phyloP scores from a whole-genome alignment of 345 rosid genomes.

The Trapa incisa region DNA sequence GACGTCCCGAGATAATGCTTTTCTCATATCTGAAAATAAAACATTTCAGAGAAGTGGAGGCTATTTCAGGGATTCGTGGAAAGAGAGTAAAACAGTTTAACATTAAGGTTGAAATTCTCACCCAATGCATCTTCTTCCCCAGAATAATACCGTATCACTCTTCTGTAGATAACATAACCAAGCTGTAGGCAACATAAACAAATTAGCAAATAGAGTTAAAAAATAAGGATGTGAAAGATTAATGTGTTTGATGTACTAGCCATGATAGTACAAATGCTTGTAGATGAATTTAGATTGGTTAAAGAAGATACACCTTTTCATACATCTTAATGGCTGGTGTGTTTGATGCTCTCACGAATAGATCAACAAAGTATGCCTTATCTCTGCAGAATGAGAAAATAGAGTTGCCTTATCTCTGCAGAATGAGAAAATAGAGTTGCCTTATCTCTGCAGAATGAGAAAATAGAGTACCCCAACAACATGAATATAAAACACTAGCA shows the following conservation, averaged over 20 bases:
- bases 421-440: conserved; percentile 18
- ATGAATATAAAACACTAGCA: not conserved
- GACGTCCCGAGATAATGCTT: conserved; percentile 74
- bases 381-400: conserved; percentile 38
- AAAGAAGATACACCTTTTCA: conserved; percentile 52
- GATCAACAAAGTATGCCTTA: conserved; percentile 88
- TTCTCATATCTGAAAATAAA: conserved; percentile 72
- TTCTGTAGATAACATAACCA: conserved; percentile 72
- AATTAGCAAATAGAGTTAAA: not conserved
- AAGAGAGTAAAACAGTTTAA: not conserved
- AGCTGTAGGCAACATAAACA: conserved; percentile 31
- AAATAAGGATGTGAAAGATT: not conserved
- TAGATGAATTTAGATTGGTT: not conserved
- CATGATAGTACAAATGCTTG: not conserved
- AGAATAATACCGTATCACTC: conserved; percentile 83
- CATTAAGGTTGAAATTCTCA: conserved; percentile 13
- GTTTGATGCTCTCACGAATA: conserved; percentile 92
- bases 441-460: conserved; percentile 51
- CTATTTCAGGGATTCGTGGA: not conserved
- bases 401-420: conserved; percentile 58
- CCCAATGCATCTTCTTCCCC: conserved; percentile 95
- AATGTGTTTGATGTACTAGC: not conserved
- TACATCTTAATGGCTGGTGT: conserved; percentile 96
- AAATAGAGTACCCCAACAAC: not conserved
- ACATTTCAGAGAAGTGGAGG: conserved; percentile 1